These are phyloP conservation scores for Moringa oleifera DNA, from an alignment of 345 rosid species.

Conservation along the genomic window DNA sequence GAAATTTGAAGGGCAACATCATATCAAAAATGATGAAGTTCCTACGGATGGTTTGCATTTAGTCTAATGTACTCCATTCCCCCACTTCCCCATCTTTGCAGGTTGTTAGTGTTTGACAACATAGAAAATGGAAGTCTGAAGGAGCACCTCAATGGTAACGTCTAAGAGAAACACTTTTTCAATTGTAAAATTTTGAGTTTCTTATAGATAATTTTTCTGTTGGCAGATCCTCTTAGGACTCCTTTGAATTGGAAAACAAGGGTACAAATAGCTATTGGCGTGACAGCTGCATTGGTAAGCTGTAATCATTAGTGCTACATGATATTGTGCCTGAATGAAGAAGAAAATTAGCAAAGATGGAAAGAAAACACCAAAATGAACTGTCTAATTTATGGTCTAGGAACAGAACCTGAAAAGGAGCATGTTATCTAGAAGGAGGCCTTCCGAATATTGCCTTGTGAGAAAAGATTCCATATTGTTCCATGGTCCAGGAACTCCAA, in stretches of 20 bases:
- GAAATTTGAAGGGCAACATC: no score
- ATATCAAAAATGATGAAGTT: no score
- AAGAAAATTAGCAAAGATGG: not conserved
- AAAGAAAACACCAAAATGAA: not conserved
- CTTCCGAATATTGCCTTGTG: no score
- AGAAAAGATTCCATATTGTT: no score
- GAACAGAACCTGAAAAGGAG: no score
- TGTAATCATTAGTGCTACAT: not conserved
- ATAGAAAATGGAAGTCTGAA: slow-evolving; percentile 88
- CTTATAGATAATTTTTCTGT: slow-evolving; percentile 10
- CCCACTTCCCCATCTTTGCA: slow-evolving; percentile 24
- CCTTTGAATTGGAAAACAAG: slow-evolving; percentile 91
- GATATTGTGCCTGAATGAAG: not conserved
- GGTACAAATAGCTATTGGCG: slow-evolving; percentile 69
- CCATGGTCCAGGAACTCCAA: no score
- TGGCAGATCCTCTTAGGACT: slow-evolving; percentile 87
- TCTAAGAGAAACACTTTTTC: slow-evolving; percentile 3
- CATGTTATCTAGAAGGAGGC: no score
- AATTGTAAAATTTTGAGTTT: slow-evolving; percentile 7
- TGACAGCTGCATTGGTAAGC: slow-evolving; percentile 93
- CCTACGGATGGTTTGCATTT: no score
- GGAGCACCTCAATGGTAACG: slow-evolving; percentile 78
- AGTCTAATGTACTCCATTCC: no score
- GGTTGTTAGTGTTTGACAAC: slow-evolving; percentile 71
- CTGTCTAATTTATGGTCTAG: no score